These are phyloP conservation scores for Pyricularia grisea DNA, from an alignment of 2,329 filamentous ascomycete species.

Conservation along the genomic window DNA sequence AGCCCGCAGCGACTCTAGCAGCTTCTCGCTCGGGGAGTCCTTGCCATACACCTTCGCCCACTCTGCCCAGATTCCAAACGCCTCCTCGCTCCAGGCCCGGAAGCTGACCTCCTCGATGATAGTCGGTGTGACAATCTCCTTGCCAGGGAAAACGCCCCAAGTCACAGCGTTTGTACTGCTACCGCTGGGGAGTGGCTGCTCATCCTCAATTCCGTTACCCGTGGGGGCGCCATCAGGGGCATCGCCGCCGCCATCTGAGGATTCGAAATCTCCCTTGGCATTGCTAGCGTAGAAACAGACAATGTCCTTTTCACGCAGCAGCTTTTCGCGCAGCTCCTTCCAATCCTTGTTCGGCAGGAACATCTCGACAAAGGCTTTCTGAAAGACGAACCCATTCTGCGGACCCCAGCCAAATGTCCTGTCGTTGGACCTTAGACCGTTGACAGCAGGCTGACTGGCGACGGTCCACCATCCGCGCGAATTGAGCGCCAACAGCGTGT, in stretches of 20 bases:
- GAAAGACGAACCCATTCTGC: constrained; percentile 86
- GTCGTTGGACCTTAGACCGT: constrained; percentile 70
- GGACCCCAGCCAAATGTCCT: constrained; percentile 89
- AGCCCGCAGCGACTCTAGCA: constrained; percentile 57
- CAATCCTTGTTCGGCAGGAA: constrained; percentile 75
- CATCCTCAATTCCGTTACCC: constrained; percentile 20
- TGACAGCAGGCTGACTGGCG: constrained; percentile 88
- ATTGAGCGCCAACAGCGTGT: constrained; percentile 68
- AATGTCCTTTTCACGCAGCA: constrained; percentile 50
- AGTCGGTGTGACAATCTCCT: constrained; percentile 92
- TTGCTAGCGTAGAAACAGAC: constrained; percentile 88
- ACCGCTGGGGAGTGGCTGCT: constrained; percentile 15
- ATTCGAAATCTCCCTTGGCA: constrained; percentile 64
- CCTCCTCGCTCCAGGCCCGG: constrained; percentile 88
- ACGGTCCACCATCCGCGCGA: constrained; percentile 89
- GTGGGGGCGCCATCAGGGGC: constrained; percentile 7
- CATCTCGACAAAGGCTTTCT: constrained; percentile 97
- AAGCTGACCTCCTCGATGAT: constrained; percentile 96
- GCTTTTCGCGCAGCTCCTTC: constrained; percentile 51
- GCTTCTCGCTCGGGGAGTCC: constrained; percentile 57
- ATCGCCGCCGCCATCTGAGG: constrained; percentile 40
- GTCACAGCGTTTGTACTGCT: constrained; percentile 83
- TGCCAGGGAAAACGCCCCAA: constrained; percentile 91
- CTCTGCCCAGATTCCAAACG: constrained; percentile 89
- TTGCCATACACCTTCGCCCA: constrained; percentile 86